phyloP scores from a whole-genome alignment of 345 rosid species.

The Citrus maxima region DNA sequence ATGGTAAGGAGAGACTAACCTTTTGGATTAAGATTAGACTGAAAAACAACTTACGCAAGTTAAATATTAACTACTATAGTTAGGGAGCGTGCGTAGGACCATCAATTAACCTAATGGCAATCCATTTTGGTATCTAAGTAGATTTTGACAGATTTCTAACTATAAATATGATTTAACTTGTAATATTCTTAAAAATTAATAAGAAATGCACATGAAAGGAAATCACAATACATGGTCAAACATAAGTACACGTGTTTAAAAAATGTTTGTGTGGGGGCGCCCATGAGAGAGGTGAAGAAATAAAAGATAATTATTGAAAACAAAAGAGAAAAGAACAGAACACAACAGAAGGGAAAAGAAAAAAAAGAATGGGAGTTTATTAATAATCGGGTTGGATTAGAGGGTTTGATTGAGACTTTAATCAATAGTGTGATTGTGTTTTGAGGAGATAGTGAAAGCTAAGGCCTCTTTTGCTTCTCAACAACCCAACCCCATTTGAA shows the following conservation, averaged over 20 bases:
- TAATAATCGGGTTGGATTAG: constrained; percentile 23
- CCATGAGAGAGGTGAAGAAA: background rate
- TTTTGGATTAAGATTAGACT: no score
- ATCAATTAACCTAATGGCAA: background rate
- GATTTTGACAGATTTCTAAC: background rate
- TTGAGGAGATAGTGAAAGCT: constrained; percentile 29
- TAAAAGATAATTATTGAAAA: background rate
- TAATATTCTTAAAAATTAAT: no score
- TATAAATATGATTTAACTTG: no score
- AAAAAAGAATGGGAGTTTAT: background rate
- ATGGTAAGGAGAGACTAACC: background rate
- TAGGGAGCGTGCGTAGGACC: background rate
- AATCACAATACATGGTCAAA: no score
- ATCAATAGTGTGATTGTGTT: constrained; percentile 26
- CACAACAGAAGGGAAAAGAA: background rate
- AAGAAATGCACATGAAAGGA: no score
- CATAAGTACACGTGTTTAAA: no score
- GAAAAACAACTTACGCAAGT: background rate
- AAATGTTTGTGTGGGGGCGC: no score
- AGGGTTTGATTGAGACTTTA: constrained; percentile 25
- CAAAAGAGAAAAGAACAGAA: background rate
- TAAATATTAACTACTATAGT: background rate
- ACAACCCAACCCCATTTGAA: constrained; percentile 67
- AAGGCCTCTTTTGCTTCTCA: constrained; percentile 51
- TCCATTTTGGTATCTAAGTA: background rate